These are phyloP conservation scores for Penicillium sp. DNA, from an alignment of 2,329 filamentous ascomycete species.

Conservation along the genomic window DNA sequence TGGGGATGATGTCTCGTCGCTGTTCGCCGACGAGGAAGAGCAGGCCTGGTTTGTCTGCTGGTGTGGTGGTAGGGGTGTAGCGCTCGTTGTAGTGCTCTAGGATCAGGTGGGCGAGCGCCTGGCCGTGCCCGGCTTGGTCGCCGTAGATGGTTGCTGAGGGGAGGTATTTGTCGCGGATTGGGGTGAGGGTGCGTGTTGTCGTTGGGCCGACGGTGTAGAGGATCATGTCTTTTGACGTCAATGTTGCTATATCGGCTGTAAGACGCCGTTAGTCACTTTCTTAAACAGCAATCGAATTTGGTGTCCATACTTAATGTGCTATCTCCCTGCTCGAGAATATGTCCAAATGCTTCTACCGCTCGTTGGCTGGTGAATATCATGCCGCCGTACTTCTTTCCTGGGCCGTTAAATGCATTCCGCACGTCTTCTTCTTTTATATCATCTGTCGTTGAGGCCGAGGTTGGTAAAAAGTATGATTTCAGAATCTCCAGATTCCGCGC, in stretches of 20 bases:
- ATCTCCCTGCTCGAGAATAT: conserved; percentile 3
- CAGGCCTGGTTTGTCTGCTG: conserved; percentile 51
- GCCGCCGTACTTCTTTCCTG: conserved; percentile 38
- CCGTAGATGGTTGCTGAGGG: conserved; percentile 64
- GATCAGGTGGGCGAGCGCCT: conserved; percentile 73
- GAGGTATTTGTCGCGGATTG: conserved; percentile 41
- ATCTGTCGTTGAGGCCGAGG: background rate
- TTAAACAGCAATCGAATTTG: background rate
- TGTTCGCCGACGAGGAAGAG: conserved; percentile 90
- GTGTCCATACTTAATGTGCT: conserved; percentile 20
- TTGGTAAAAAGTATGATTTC: conserved; percentile 28
- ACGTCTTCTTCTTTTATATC: conserved; percentile 14
- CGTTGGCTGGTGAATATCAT: conserved; percentile 49
- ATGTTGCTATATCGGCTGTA: conserved; percentile 1
- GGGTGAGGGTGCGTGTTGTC: conserved; percentile 61
- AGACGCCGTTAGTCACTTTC: background rate
- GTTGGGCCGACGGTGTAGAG: conserved; percentile 50
- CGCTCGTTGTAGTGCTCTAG: conserved; percentile 66
- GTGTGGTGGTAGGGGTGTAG: conserved; percentile 23
- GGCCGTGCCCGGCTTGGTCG: conserved; percentile 78
- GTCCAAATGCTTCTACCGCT: conserved; percentile 43
- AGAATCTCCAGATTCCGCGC: conserved; percentile 31
- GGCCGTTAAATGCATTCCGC: conserved; percentile 10
- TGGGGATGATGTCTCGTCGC: conserved; percentile 83
- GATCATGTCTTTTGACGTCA: conserved; percentile 24